Conservation (phyloP, 257 asterid genomes). For the Penstemon newberryi region DNA sequence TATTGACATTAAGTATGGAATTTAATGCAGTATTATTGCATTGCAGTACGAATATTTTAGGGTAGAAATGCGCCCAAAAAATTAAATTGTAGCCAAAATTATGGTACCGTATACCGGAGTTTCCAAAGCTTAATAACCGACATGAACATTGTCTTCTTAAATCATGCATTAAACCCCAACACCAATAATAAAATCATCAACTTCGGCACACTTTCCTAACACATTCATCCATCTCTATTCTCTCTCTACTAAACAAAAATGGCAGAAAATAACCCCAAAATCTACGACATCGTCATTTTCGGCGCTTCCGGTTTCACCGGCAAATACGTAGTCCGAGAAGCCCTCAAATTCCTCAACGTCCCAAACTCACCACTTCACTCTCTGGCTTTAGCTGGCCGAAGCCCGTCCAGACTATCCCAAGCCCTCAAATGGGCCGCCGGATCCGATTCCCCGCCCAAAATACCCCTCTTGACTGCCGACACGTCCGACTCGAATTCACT, state of each 20-base stretch:
- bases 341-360: conserved; percentile 70
- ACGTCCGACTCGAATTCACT: conserved; percentile 63
- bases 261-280: conserved; percentile 30
- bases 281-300: conserved; percentile 60
- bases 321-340: conserved; percentile 76
- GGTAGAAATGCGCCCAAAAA: no score
- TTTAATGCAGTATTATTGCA: no score
- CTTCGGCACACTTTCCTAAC: conserved; percentile 19
- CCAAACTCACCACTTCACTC: conserved; percentile 68
- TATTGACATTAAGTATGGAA: no score
- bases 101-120: not conserved
- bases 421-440: conserved; percentile 78
- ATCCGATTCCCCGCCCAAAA: conserved; percentile 48
- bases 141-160: not conserved
- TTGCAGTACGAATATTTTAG: no score
- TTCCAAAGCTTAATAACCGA: not conserved
- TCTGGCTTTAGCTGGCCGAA: conserved; percentile 83
- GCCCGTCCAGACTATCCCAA: conserved; percentile 51
- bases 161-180: not conserved
- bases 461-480: conserved; percentile 77
- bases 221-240: no score
- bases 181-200: not conserved
- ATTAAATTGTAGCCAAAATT: no score
- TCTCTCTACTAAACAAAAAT: conserved; percentile 6
- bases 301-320: conserved; percentile 98